phyloP scores from a whole-genome alignment of 495 filamentous ascomycete genomes.

The Xylaria intraflava region DNA sequence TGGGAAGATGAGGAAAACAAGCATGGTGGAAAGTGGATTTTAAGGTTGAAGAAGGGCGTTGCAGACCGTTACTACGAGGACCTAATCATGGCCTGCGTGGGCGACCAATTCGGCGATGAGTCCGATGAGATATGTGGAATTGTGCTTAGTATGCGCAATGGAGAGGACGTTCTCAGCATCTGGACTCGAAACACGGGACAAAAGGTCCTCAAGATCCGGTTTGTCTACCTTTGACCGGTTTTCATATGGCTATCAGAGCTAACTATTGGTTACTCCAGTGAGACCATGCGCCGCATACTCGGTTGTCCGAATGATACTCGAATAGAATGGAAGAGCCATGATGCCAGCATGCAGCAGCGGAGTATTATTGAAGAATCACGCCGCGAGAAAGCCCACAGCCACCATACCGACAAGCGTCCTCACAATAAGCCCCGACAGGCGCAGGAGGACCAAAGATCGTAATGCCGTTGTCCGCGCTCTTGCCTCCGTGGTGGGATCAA shows the following conservation, averaged over 20 bases:
- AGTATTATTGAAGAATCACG: slow-evolving; percentile 75
- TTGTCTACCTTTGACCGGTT: slow-evolving; percentile 24
- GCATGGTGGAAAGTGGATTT: slow-evolving; percentile 92
- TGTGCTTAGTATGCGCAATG: slow-evolving; percentile 88
- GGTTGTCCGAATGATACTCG: slow-evolving; percentile 80
- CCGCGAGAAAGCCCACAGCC: slow-evolving; percentile 59
- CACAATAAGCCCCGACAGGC: slow-evolving; percentile 26
- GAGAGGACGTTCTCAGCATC: slow-evolving; percentile 94
- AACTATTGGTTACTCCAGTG: slow-evolving; percentile 43
- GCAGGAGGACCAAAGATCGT: slow-evolving; percentile 26
- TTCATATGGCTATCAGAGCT: neutral
- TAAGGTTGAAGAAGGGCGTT: slow-evolving; percentile 92
- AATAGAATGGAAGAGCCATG: slow-evolving; percentile 91
- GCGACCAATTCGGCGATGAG: slow-evolving; percentile 91
- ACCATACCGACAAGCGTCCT: slow-evolving; percentile 38
- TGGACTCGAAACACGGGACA: slow-evolving; percentile 92
- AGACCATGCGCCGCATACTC: slow-evolving; percentile 86
- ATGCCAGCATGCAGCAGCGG: slow-evolving; percentile 71
- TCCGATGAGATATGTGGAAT: slow-evolving; percentile 91
- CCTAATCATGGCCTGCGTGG: slow-evolving; percentile 80
- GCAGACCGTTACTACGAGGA: slow-evolving; percentile 98
- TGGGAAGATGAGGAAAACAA: slow-evolving; percentile 99
- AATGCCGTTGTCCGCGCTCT: neutral
- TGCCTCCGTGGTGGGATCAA: neutral
- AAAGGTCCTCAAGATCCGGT: slow-evolving; percentile 95